phyloP scores from a whole-genome alignment of 352 stramenopile genomes.

The Aphanomyces invadans region DNA sequence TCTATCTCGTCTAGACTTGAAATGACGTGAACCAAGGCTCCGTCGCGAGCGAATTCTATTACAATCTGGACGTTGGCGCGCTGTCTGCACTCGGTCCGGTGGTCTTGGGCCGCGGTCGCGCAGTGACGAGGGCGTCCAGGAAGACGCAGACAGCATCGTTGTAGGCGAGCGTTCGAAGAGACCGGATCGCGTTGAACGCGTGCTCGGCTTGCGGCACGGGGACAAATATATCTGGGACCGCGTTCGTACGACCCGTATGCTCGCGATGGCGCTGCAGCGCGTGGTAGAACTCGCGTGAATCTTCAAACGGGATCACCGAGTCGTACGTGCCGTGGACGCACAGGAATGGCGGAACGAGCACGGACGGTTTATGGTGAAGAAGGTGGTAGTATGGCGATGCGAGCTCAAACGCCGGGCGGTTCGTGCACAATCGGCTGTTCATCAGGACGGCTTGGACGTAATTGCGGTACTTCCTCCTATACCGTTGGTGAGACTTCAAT shows the following conservation, averaged over 20 bases:
- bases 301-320: conserved; percentile 46
- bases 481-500: too few relatives aligned
- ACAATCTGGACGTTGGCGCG: background rate
- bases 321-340: conserved; percentile 51
- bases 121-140: conserved; percentile 28
- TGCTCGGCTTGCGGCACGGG: conserved; percentile 44
- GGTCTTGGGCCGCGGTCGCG: too few relatives aligned
- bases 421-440: conserved; percentile 38
- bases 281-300: conserved; percentile 52
- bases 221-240: conserved; percentile 47
- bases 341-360: conserved; percentile 43
- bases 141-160: conserved; percentile 48
- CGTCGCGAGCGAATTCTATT: background rate
- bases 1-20: too few relatives aligned
- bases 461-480: background rate
- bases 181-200: conserved; percentile 58
- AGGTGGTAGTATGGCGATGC: conserved; percentile 56
- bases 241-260: conserved; percentile 24
- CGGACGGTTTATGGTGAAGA: conserved; percentile 29
- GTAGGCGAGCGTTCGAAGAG: conserved; percentile 44
- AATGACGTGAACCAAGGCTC: too few relatives aligned
- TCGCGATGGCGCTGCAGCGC: conserved; percentile 38
- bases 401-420: conserved; percentile 40
- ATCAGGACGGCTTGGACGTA: conserved; percentile 67
- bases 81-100: background rate